These are phyloP conservation scores for Vigna angularis DNA, from an alignment of 306 rosid genomes.

Conservation along the genomic window DNA sequence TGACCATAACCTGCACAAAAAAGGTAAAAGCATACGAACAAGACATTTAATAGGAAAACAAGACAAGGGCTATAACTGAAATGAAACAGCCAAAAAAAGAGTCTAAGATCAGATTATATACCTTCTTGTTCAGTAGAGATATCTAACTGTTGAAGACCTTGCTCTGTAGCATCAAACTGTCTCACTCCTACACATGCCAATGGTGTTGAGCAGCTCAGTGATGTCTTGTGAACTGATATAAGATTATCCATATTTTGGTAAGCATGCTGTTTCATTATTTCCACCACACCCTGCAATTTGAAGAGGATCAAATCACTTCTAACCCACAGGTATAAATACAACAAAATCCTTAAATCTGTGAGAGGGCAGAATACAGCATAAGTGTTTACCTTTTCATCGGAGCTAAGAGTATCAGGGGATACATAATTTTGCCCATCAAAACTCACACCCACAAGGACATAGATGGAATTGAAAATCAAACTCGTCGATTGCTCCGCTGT, in stretches of 20 bases:
- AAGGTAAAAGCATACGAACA: not conserved
- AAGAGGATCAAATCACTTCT: not conserved
- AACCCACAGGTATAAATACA: not conserved
- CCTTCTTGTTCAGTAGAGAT: not conserved
- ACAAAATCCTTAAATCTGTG: too few relatives aligned
- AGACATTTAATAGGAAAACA: too few relatives aligned
- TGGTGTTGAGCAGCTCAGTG: not conserved
- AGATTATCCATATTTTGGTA: constrained; percentile 36
- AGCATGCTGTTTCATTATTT: constrained; percentile 42
- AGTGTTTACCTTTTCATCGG: not conserved
- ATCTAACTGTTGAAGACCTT: constrained; percentile 32
- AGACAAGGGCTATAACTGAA: too few relatives aligned
- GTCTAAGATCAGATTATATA: not conserved
- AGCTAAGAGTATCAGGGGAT: not conserved
- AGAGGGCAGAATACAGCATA: too few relatives aligned
- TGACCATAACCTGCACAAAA: constrained; percentile 32
- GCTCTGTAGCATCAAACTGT: constrained; percentile 35
- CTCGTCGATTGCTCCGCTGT: constrained; percentile 10
- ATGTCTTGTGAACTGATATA: constrained; percentile 22
- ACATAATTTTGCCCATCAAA: constrained; percentile 6
- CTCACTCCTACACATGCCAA: constrained; percentile 28
- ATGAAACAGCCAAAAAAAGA: too few relatives aligned
- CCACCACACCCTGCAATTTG: constrained; percentile 44
- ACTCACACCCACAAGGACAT: constrained; percentile 17
- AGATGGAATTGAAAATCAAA: constrained; percentile 32